Evolutionary conservation across 2,329 filamentous ascomycete species (phyloP).

Genomic region (Xylariales sp.): DNA sequence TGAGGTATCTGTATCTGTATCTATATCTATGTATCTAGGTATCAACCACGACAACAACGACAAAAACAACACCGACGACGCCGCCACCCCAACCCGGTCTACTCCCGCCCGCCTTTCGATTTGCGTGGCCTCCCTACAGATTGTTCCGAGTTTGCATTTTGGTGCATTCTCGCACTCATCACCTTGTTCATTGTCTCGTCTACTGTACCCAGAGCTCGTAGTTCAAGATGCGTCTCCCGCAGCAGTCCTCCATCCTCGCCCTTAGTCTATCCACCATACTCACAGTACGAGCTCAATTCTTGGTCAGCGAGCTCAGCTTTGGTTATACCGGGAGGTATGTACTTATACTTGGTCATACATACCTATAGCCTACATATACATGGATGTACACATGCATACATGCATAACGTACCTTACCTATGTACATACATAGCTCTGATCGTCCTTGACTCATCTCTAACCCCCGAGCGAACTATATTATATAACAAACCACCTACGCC

Average conservation of each 20-base stretch:
- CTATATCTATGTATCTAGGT: too few relatives aligned
- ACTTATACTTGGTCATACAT: constrained; percentile 10
- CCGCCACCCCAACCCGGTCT: constrained; percentile 8
- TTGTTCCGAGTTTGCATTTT: constrained; percentile 19
- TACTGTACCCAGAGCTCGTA: constrained; percentile 13
- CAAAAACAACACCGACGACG: neutral
- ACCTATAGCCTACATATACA: too few relatives aligned
- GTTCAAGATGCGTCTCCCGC: constrained; percentile 58
- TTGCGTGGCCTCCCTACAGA: constrained; percentile 26
- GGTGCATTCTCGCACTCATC: constrained; percentile 17
- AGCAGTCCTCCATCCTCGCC: constrained; percentile 51
- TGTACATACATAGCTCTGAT: neutral
- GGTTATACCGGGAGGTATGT: constrained; percentile 73
- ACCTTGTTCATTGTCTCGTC: neutral
- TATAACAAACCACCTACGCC: too few relatives aligned
- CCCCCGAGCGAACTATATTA: neutral
- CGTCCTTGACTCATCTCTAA: too few relatives aligned
- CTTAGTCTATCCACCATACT: constrained; percentile 58
- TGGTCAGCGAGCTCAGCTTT: constrained; percentile 81
- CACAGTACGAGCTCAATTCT: constrained; percentile 69
- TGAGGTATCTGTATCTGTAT: too few relatives aligned
- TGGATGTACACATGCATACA: too few relatives aligned
- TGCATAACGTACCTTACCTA: too few relatives aligned
- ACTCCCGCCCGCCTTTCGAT: constrained; percentile 31
- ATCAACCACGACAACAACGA: neutral